A percentile compares a stretch with the other conserved stretches of the same genome.
Conservation (phyloP, 1,284 basidiomycete species). For the Tilletia setariae region DNA sequence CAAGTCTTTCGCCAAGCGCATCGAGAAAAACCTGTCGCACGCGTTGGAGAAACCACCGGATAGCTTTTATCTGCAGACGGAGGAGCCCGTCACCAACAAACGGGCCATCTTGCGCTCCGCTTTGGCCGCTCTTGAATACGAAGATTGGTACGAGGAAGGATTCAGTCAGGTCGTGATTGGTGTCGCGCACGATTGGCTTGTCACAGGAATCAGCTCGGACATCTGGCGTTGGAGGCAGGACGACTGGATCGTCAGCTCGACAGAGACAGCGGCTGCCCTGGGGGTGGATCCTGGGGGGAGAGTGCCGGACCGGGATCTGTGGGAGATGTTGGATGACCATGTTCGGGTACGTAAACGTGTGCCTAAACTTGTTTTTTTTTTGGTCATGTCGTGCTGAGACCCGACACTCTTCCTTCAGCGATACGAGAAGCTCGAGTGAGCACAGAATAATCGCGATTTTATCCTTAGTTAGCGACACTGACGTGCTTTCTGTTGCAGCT, state of each 20-base stretch:
- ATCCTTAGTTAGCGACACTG: too few species aligned
- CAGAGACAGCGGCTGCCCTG: slow-evolving; percentile 14
- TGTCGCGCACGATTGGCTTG: slow-evolving; percentile 48
- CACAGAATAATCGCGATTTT: background rate
- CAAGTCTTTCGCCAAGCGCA: slow-evolving; percentile 15
- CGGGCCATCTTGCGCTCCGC: slow-evolving; percentile 46
- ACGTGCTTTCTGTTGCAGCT: slow-evolving; percentile 20
- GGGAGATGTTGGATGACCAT: slow-evolving; percentile 46
- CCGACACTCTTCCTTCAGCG: slow-evolving; percentile 7
- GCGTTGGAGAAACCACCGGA: slow-evolving; percentile 45
- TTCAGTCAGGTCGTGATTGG: slow-evolving; percentile 52
- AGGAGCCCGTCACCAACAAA: slow-evolving; percentile 20
- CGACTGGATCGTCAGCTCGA: slow-evolving; percentile 36
- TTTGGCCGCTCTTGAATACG: slow-evolving; percentile 47
- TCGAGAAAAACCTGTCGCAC: slow-evolving; percentile 43
- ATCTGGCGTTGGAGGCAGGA: slow-evolving; percentile 51
- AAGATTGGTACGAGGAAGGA: slow-evolving; percentile 48
- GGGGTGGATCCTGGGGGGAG: slow-evolving; percentile 36
- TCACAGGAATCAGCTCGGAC: slow-evolving; percentile 45
- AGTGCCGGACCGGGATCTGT: slow-evolving; percentile 51
- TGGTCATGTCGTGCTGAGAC: background rate
- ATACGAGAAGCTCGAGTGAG: slow-evolving; percentile 48
- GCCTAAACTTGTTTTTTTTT: background rate
- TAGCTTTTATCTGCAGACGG: slow-evolving; percentile 20
- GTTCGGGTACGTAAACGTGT: slow-evolving; percentile 25